Evolutionary conservation across 202 grass and related monocot genomes (phyloP).

Genomic region (Saccharum hybrid): DNA sequence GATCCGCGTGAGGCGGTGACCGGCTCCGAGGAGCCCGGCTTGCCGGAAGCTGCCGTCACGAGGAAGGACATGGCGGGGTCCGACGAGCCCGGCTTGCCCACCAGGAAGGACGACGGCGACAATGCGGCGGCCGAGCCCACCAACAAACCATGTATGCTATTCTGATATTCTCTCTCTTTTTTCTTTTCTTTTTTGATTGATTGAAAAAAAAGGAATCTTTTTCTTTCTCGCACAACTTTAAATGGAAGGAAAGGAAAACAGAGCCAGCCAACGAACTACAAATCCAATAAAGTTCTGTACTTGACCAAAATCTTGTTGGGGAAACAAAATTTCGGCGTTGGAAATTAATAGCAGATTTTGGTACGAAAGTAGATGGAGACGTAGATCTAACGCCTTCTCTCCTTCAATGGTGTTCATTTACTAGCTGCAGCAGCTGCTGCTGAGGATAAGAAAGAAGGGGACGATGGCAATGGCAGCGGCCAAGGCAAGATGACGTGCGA

Average conservation of each 20-base stretch:
- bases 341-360: constrained; percentile 6
- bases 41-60: not conserved
- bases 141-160: constrained; percentile 38
- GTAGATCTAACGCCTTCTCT: constrained; percentile 37
- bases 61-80: constrained; percentile 23
- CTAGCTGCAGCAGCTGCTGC: constrained; percentile 23
- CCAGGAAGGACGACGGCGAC: constrained; percentile 17
- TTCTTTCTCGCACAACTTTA: not conserved
- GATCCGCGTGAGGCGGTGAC: constrained; percentile 22
- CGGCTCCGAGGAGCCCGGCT: constrained; percentile 18
- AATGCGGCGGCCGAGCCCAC: constrained; percentile 2
- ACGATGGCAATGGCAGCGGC: not conserved
- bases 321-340: not conserved
- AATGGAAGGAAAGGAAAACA: not conserved
- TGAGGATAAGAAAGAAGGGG: not conserved
- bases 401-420: not conserved
- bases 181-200: too few relatives aligned
- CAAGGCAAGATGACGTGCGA: constrained; percentile 64
- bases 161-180: too few relatives aligned
- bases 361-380: constrained; percentile 8
- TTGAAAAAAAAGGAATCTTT: not conserved
- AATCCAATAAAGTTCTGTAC: constrained; percentile 27
- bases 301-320: constrained; percentile 6
- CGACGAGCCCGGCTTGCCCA: constrained; percentile 47
- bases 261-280: not conserved